phyloP scores from a whole-genome alignment of 129 eudicot species.

The Chrysanthemum makinoi region DNA sequence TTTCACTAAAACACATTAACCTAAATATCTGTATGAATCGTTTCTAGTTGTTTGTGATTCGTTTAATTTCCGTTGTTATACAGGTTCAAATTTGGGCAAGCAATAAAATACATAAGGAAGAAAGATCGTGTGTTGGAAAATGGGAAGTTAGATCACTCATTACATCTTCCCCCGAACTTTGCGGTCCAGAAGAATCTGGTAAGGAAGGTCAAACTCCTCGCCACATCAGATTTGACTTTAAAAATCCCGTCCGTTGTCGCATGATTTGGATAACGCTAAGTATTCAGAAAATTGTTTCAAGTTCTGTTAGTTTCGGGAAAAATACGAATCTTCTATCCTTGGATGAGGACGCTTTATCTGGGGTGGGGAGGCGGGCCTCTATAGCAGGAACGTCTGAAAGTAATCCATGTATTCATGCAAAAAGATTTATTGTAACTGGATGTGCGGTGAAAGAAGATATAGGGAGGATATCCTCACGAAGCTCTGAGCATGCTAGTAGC shows the following conservation, averaged over 20 bases:
- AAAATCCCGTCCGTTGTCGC: slow-evolving; percentile 72
- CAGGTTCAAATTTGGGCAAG: slow-evolving; percentile 94
- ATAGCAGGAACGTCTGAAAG: slow-evolving; percentile 62
- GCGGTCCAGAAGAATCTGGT: slow-evolving; percentile 57
- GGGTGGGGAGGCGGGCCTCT: slow-evolving; percentile 44
- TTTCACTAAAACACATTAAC: too few relatives aligned
- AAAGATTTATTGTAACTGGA: slow-evolving; percentile 68
- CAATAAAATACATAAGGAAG: slow-evolving; percentile 72
- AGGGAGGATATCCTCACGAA: slow-evolving; percentile 39
- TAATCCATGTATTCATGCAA: slow-evolving; percentile 84
- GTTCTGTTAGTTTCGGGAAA: slow-evolving; percentile 62
- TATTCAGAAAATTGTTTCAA: slow-evolving; percentile 64
- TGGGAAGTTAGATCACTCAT: slow-evolving; percentile 72
- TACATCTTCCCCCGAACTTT: slow-evolving; percentile 65
- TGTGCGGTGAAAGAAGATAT: slow-evolving; percentile 45
- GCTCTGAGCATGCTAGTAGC: slow-evolving; percentile 49
- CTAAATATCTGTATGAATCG: too few relatives aligned
- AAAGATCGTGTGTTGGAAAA: slow-evolving; percentile 78
- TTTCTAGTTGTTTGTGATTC: too few relatives aligned
- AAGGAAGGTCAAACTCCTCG: slow-evolving; percentile 49
- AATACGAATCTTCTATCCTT: slow-evolving; percentile 58
- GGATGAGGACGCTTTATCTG: slow-evolving; percentile 64
- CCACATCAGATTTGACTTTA: slow-evolving; percentile 68
- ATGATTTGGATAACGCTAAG: slow-evolving; percentile 74
- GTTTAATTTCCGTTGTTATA: not conserved